phyloP scores from a whole-genome alignment of 2,329 filamentous ascomycete species.

The Coleophoma eucalyptorum region DNA sequence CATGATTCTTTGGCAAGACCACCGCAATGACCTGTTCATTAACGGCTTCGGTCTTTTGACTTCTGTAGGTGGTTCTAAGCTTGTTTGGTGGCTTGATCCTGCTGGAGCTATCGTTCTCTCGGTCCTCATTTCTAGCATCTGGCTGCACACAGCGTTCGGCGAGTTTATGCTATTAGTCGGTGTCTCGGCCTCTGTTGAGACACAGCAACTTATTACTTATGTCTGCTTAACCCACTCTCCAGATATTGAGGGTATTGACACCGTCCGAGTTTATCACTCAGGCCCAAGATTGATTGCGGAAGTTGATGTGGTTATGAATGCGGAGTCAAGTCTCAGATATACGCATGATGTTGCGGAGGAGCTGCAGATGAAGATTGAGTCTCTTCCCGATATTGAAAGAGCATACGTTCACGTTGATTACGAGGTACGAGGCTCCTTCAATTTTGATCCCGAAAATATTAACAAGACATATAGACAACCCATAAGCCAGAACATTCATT shows the following conservation, averaged over 20 bases:
- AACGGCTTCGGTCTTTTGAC: slow-evolving; percentile 92
- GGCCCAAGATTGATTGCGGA: slow-evolving; percentile 89
- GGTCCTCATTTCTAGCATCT: slow-evolving; percentile 71
- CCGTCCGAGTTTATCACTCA: slow-evolving; percentile 88
- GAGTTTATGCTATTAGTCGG: slow-evolving; percentile 93
- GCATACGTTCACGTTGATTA: slow-evolving; percentile 98
- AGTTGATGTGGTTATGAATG: slow-evolving; percentile 93
- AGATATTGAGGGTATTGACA: slow-evolving; percentile 82
- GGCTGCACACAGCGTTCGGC: slow-evolving; percentile 79
- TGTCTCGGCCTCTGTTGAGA: slow-evolving; percentile 78
- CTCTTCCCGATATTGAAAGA: slow-evolving; percentile 84
- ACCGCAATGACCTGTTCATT: slow-evolving; percentile 95
- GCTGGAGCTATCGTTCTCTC: slow-evolving; percentile 85
- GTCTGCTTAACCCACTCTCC: slow-evolving; percentile 90
- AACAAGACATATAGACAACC: slow-evolving; percentile 51
- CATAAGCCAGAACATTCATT: slow-evolving; percentile 81
- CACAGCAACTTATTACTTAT: slow-evolving; percentile 93
- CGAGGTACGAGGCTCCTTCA: slow-evolving; percentile 39
- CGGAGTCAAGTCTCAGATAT: slow-evolving; percentile 63
- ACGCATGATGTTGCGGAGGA: slow-evolving; percentile 94
- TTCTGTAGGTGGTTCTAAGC: slow-evolving; percentile 83
- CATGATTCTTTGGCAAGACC: slow-evolving; percentile 91
- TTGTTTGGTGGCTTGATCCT: slow-evolving; percentile 93
- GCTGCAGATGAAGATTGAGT: slow-evolving; percentile 91
- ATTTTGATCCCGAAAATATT: neutral